Percentiles rank a stretch among this genome's conserved stretches.
These are phyloP conservation scores for Ophiostoma fasciatum DNA, from an alignment of 2,329 filamentous ascomycete species.

Conservation along the genomic window DNA sequence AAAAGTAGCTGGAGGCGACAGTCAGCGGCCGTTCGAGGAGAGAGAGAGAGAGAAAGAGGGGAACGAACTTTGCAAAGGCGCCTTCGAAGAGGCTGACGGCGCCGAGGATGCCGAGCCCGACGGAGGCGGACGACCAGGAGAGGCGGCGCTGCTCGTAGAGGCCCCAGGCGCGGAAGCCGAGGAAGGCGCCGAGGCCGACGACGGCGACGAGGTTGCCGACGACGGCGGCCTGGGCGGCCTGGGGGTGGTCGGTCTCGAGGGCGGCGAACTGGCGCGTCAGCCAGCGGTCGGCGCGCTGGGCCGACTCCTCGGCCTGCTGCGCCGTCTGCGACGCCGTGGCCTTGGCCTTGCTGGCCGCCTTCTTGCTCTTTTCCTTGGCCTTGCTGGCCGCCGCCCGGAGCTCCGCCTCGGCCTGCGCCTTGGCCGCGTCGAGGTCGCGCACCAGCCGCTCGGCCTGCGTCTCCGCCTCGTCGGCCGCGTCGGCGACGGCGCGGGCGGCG, in stretches of 20 bases:
- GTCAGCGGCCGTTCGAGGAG: slow-evolving; percentile 5
- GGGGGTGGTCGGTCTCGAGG: slow-evolving; percentile 26
- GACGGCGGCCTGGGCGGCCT: slow-evolving; percentile 26
- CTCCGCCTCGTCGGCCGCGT: neutral
- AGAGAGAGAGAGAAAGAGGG: neutral
- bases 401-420: slow-evolving; percentile 1
- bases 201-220: slow-evolving; percentile 34
- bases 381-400: slow-evolving; percentile 7
- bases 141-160: slow-evolving; percentile 38
- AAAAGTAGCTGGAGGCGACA: slow-evolving; percentile 18
- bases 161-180: slow-evolving; percentile 41
- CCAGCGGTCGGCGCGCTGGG: slow-evolving; percentile 32
- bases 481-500: too few species aligned
- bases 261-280: slow-evolving; percentile 31
- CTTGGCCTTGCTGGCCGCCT: slow-evolving; percentile 24
- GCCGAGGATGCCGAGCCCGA: slow-evolving; percentile 36
- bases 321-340: slow-evolving; percentile 27
- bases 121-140: slow-evolving; percentile 32
- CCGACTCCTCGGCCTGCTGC: slow-evolving; percentile 1
- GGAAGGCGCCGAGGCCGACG: slow-evolving; percentile 35
- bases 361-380: slow-evolving; percentile 35
- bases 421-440: neutral
- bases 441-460: neutral
- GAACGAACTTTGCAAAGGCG: slow-evolving; percentile 31
- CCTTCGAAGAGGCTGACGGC: slow-evolving; percentile 35